These are phyloP conservation scores for Aspergillus texensis DNA, from an alignment of 2,329 filamentous ascomycete species.

Conservation along the genomic window DNA sequence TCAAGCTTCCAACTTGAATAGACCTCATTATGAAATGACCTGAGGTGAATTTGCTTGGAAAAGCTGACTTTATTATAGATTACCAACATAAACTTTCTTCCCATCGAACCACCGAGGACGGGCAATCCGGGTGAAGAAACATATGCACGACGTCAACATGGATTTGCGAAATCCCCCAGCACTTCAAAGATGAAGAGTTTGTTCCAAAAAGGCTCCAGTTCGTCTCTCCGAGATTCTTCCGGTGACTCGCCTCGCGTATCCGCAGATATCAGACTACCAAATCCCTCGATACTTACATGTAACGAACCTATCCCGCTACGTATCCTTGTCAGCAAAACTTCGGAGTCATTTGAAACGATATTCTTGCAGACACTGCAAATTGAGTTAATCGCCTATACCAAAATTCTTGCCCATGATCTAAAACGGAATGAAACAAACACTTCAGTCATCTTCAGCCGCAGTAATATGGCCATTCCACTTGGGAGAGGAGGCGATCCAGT, in stretches of 20 bases:
- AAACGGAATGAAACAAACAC: conserved; percentile 68
- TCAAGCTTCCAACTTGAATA: background rate
- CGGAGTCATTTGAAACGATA: conserved; percentile 67
- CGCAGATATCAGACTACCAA: conserved; percentile 82
- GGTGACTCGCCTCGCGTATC: conserved; percentile 61
- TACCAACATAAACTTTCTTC: conserved; percentile 78
- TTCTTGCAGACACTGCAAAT: conserved; percentile 80
- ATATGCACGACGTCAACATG: conserved; percentile 75
- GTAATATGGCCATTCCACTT: conserved; percentile 72
- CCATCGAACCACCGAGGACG: conserved; percentile 84
- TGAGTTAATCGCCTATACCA: conserved; percentile 76
- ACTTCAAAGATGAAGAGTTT: conserved; percentile 59
- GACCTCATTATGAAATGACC: background rate
- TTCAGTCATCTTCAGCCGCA: conserved; percentile 74
- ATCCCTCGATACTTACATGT: conserved; percentile 85
- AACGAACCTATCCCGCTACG: conserved; percentile 82
- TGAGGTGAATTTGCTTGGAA: background rate
- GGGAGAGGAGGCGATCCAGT: conserved; percentile 60
- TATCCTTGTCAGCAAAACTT: conserved; percentile 76
- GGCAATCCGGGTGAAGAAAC: conserved; percentile 71
- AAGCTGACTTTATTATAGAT: conserved; percentile 30
- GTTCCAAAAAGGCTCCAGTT: conserved; percentile 52
- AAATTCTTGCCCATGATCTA: conserved; percentile 76
- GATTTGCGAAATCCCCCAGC: conserved; percentile 51
- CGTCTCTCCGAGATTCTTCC: conserved; percentile 32